Evolutionary conservation across 2,329 filamentous ascomycete species (phyloP).

Genomic region (Juglanconis sp.): DNA sequence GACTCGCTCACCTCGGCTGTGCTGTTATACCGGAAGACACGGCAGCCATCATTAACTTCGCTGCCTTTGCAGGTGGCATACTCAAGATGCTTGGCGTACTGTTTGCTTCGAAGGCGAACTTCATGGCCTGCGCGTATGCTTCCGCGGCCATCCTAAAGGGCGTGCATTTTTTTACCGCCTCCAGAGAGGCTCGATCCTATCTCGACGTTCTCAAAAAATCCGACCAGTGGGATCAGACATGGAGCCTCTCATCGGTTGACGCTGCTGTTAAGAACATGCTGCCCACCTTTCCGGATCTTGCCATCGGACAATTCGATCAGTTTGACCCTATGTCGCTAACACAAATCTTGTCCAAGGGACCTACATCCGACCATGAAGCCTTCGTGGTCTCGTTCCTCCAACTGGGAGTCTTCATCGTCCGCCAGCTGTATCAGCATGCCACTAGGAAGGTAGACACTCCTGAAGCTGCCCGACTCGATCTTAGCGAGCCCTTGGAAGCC

Average conservation of each 20-base stretch:
- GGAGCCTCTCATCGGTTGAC: not conserved
- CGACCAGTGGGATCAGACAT: not conserved
- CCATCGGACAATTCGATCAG: not conserved
- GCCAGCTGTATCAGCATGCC: conserved; percentile 14
- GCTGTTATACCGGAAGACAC: conserved; percentile 33
- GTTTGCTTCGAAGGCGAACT: conserved; percentile 1
- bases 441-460: not conserved
- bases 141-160: conserved; percentile 8
- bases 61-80: conserved; percentile 36
- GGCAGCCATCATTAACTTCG: conserved; percentile 34
- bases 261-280: conserved; percentile 2
- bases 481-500: not conserved
- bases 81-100: conserved; percentile 14
- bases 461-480: not conserved
- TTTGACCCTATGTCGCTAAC: conserved; percentile 9
- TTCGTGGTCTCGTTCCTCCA: conserved; percentile 6
- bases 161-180: conserved; percentile 6
- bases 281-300: conserved; percentile 9
- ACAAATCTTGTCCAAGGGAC: not conserved
- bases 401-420: conserved; percentile 11
- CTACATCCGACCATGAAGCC: not conserved
- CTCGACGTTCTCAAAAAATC: not conserved
- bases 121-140: conserved; percentile 4
- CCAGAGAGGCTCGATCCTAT: not conserved
- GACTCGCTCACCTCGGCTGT: conserved; percentile 49